phyloP scores from a whole-genome alignment of 108 stramenopile species.

The Fragilariopsis cylindrus region DNA sequence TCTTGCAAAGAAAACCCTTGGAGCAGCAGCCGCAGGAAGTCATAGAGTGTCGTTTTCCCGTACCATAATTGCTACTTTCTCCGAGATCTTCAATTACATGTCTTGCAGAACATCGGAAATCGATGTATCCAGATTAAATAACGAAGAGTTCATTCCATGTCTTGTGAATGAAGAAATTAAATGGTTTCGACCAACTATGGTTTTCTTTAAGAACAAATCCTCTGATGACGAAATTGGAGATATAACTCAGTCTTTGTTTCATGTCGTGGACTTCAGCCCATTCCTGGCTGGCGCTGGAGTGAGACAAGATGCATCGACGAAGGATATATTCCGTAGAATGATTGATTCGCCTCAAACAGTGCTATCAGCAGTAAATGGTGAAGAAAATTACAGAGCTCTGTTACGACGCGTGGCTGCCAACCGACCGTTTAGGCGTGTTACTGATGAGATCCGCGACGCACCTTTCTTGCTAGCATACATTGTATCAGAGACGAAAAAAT shows the following conservation, averaged over 20 bases:
- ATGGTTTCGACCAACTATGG: slow-evolving; percentile 57
- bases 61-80: slow-evolving; percentile 31
- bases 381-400: slow-evolving; percentile 57
- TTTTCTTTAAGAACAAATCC: slow-evolving; percentile 52
- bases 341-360: slow-evolving; percentile 50
- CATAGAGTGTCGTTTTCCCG: slow-evolving; percentile 6
- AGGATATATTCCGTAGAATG: slow-evolving; percentile 46
- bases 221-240: slow-evolving; percentile 19
- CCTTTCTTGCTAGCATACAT: slow-evolving; percentile 78
- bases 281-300: slow-evolving; percentile 50
- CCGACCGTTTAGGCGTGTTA: slow-evolving; percentile 63
- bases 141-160: slow-evolving; percentile 62
- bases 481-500: slow-evolving; percentile 16
- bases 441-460: slow-evolving; percentile 50
- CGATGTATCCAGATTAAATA: slow-evolving; percentile 31
- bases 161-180: slow-evolving; percentile 31
- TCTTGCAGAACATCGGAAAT: slow-evolving; percentile 62
- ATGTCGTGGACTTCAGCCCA: slow-evolving; percentile 51
- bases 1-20: slow-evolving; percentile 37
- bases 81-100: slow-evolving; percentile 41
- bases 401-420: slow-evolving; percentile 73
- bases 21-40: slow-evolving; percentile 4
- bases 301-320: slow-evolving; percentile 50
- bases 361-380: slow-evolving; percentile 44
- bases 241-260: slow-evolving; percentile 45